Conservation (phyloP, 129 eudicot species). For the Lactuca sativa region DNA sequence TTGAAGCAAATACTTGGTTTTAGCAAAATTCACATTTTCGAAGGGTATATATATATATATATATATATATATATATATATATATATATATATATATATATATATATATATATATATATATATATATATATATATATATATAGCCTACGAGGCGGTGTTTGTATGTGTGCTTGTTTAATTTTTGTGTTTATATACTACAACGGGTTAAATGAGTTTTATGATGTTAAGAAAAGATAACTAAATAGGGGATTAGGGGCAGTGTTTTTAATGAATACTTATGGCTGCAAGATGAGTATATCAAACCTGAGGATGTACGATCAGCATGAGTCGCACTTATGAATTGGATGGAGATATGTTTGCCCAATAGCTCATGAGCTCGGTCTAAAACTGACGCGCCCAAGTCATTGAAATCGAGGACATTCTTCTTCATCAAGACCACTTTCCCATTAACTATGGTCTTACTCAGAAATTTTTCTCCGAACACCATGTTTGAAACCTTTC, state of each 20-base stretch:
- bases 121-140: too few relatives aligned
- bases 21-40: background rate
- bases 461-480: slow-evolving; percentile 5
- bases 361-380: slow-evolving; percentile 36
- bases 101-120: too few relatives aligned
- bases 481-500: slow-evolving; percentile 8
- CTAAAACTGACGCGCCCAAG: slow-evolving; percentile 29
- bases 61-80: too few relatives aligned
- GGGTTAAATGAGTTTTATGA: background rate
- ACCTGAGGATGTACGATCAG: slow-evolving; percentile 23
- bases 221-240: background rate
- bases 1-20: background rate
- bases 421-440: slow-evolving; percentile 42
- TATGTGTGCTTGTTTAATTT: too few relatives aligned
- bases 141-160: background rate
- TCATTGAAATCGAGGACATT: slow-evolving; percentile 32
- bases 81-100: too few relatives aligned
- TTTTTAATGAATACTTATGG: background rate
- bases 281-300: background rate
- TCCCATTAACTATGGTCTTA: slow-evolving; percentile 31
- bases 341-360: slow-evolving; percentile 40
- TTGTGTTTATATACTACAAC: too few relatives aligned
- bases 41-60: background rate
- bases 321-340: slow-evolving; percentile 39
- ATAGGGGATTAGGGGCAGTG: background rate